Percentiles rank a stretch among this genome's conserved stretches.
These are phyloP conservation scores for Monilinia fructicola DNA, from an alignment of 2,329 filamentous ascomycete genomes.

Conservation along the genomic window DNA sequence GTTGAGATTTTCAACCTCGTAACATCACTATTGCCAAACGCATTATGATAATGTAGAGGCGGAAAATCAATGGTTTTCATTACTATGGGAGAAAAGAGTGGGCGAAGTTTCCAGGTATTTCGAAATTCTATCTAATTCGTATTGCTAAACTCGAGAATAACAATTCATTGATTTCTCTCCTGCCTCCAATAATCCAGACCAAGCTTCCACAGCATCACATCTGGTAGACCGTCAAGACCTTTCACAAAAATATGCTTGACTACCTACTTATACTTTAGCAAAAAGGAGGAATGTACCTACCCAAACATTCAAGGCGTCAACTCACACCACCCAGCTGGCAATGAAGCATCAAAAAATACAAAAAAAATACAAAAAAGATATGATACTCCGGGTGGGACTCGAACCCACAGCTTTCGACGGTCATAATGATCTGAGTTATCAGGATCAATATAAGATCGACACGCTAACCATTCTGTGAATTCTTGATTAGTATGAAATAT, in stretches of 20 bases:
- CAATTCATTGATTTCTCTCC: neutral
- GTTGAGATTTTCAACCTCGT: neutral
- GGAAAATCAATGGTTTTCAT: neutral
- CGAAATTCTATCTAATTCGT: neutral
- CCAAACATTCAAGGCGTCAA: too few relatives aligned
- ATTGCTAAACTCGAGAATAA: neutral
- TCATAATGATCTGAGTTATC: slow-evolving; percentile 24
- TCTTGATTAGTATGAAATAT: neutral
- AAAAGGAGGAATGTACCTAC: too few relatives aligned
- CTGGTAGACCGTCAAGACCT: neutral
- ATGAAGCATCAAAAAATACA: neutral
- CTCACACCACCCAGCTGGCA: neutral
- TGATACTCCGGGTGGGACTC: slow-evolving; percentile 23
- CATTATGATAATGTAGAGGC: neutral
- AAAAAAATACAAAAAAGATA: neutral
- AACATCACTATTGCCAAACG: neutral
- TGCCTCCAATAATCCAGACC: neutral
- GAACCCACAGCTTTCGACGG: slow-evolving; percentile 26
- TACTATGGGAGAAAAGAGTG: neutral
- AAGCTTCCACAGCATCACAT: neutral
- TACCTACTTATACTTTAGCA: too few relatives aligned
- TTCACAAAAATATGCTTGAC: neutral
- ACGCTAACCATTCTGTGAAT: slow-evolving; percentile 29
- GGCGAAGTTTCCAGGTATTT: neutral
- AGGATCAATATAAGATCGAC: slow-evolving; percentile 29